These are phyloP conservation scores for Colletotrichum plurivorum DNA, from an alignment of 2,329 filamentous ascomycete species.

Conservation along the genomic window DNA sequence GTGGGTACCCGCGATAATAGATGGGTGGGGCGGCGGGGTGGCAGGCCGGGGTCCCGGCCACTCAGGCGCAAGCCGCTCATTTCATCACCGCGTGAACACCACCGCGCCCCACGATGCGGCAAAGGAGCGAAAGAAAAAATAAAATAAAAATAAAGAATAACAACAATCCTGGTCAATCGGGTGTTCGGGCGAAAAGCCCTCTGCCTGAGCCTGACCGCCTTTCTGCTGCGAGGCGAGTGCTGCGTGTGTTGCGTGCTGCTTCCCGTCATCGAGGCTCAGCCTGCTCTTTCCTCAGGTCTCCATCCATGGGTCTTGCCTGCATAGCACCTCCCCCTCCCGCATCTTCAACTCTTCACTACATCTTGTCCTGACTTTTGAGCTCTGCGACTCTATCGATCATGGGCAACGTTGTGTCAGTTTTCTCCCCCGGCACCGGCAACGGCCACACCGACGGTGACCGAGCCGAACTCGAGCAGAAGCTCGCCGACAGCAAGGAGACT, in stretches of 20 bases:
- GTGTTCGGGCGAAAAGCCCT: constrained; percentile 3
- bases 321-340: constrained; percentile 1
- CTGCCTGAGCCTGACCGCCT: constrained; percentile 25
- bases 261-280: constrained; percentile 5
- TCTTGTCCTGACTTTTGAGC: constrained; percentile 11
- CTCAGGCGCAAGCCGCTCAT: constrained; percentile 28
- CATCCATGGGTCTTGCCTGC: constrained; percentile 40
- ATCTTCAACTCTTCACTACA: constrained; percentile 20
- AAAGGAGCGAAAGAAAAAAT: background rate
- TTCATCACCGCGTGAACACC: constrained; percentile 40
- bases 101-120: background rate
- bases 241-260: constrained; percentile 1
- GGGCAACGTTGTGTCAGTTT: constrained; percentile 58
- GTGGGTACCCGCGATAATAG: constrained; percentile 8
- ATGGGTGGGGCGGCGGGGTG: constrained; percentile 1
- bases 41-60: constrained; percentile 27
- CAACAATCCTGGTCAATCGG: constrained; percentile 6
- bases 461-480: constrained; percentile 53
- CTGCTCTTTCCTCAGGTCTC: constrained; percentile 4
- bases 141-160: background rate
- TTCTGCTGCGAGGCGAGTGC: background rate
- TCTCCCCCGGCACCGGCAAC: constrained; percentile 52
- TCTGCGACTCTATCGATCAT: constrained; percentile 42
- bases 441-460: constrained; percentile 50
- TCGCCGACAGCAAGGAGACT: constrained; percentile 55